These are phyloP conservation scores for Candida saitoana DNA, from an alignment of 805 yeast genomes.

Conservation along the genomic window DNA sequence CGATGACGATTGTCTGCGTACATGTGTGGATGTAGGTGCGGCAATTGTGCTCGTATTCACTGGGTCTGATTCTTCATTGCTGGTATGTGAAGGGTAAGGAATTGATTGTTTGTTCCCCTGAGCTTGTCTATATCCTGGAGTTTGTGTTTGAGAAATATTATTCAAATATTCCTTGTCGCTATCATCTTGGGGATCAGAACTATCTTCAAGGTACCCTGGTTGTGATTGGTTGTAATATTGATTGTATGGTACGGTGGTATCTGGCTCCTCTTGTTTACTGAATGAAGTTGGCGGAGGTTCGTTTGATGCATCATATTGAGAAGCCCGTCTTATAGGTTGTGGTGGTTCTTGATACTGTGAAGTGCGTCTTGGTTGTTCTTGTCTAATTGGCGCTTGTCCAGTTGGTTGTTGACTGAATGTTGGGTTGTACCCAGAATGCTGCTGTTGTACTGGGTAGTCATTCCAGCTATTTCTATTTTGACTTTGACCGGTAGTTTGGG, in stretches of 20 bases:
- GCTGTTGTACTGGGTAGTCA: conserved; percentile 1
- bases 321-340: background rate
- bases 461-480: background rate
- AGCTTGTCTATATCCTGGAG: background rate
- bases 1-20: conserved; percentile 10
- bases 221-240: conserved; percentile 2
- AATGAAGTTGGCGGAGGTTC: conserved; percentile 2
- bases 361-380: background rate
- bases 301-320: background rate
- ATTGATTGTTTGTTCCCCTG: background rate
- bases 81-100: background rate
- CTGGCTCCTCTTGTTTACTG: background rate
- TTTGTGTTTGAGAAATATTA: conserved; percentile 1
- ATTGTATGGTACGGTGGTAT: background rate
- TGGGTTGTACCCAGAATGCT: conserved; percentile 1
- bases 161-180: conserved; percentile 2
- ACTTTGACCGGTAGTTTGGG: conserved; percentile 3
- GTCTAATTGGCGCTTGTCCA: background rate
- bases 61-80: background rate
- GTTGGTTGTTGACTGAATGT: conserved; percentile 2
- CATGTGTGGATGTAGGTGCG: background rate
- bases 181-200: conserved; percentile 3
- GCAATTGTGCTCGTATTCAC: background rate
- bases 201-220: conserved; percentile 1
- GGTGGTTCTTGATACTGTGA: background rate